Evolutionary conservation across 1,284 basidiomycete genomes (phyloP).

Genomic region (Cryptococcus sp.): DNA sequence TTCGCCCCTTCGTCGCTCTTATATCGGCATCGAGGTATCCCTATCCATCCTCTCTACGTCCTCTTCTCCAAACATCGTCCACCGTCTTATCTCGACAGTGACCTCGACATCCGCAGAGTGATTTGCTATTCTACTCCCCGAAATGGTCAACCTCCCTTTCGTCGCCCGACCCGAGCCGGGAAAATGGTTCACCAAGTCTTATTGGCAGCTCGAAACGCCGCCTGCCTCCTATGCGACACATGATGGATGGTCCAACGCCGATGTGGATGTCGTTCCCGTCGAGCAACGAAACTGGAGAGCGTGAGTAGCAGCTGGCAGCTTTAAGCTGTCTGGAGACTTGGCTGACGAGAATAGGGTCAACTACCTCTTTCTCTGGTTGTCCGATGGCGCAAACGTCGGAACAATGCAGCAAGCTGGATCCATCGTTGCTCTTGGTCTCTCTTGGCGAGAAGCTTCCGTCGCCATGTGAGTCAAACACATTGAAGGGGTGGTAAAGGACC

Average conservation of each 20-base stretch:
- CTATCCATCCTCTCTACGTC: too few species aligned
- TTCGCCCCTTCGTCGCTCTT: too few species aligned
- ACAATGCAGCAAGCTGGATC: slow-evolving; percentile 35
- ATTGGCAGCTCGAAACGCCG: slow-evolving; percentile 37
- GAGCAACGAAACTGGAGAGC: slow-evolving; percentile 37
- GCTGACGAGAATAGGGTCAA: slow-evolving; percentile 18
- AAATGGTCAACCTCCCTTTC: slow-evolving; percentile 4
- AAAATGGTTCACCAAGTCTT: slow-evolving; percentile 29
- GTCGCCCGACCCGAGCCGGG: slow-evolving; percentile 16
- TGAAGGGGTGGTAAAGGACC: neutral
- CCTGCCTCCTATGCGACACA: slow-evolving; percentile 37
- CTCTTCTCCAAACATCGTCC: too few species aligned
- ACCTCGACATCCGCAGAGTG: too few species aligned
- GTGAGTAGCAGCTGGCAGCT: slow-evolving; percentile 17
- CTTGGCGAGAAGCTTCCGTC: slow-evolving; percentile 34
- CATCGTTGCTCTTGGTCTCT: slow-evolving; percentile 34
- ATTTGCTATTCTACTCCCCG: neutral
- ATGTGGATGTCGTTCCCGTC: slow-evolving; percentile 36
- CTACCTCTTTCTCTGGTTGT: slow-evolving; percentile 36
- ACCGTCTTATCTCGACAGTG: too few species aligned
- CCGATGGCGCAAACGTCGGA: slow-evolving; percentile 37
- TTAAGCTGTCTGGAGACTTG: neutral
- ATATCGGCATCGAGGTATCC: too few species aligned
- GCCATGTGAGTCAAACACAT: slow-evolving; percentile 23
- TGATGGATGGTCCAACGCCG: slow-evolving; percentile 37